These are phyloP conservation scores for Rhodosporidiobolus odoratus DNA, from an alignment of 768 basidiomycete genomes.

Conservation along the genomic window DNA sequence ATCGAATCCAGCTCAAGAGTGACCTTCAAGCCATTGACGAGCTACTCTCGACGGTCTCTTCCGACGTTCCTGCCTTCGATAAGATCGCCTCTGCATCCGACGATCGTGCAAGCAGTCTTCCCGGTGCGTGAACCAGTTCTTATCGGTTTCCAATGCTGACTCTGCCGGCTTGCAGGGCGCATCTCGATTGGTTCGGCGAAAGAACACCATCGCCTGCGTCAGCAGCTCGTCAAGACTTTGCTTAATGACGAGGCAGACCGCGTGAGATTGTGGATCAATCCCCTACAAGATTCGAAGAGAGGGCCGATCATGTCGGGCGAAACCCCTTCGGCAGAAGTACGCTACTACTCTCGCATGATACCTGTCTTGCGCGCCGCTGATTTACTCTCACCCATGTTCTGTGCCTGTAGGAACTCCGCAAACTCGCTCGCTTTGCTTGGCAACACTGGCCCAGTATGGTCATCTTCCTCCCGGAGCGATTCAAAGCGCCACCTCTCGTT, in stretches of 20 bases:
- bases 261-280: conserved; percentile 84
- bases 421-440: conserved; percentile 71
- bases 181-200: conserved; percentile 53
- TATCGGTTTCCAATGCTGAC: neutral
- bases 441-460: conserved; percentile 74
- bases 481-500: conserved; percentile 62
- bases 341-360: neutral
- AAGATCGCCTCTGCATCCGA: conserved; percentile 49
- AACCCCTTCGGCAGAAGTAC: conserved; percentile 21
- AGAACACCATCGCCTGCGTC: conserved; percentile 60
- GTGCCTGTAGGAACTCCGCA: conserved; percentile 61
- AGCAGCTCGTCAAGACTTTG: conserved; percentile 70
- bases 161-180: conserved; percentile 32
- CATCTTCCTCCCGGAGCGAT: conserved; percentile 77
- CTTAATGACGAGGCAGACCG: conserved; percentile 86
- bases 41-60: conserved; percentile 51
- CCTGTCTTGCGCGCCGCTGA: too few relatives aligned
- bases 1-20: conserved; percentile 78
- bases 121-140: conserved; percentile 40
- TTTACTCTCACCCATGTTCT: conserved; percentile 43
- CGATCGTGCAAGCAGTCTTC: conserved; percentile 41
- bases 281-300: conserved; percentile 66
- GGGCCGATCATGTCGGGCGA: conserved; percentile 53
- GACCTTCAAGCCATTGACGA: conserved; percentile 83
- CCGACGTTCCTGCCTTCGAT: conserved; percentile 1